Base-by-base conservation (phyloP, 1,284 basidiomycete species). In the Hypsizygus ulmarius region DNA sequence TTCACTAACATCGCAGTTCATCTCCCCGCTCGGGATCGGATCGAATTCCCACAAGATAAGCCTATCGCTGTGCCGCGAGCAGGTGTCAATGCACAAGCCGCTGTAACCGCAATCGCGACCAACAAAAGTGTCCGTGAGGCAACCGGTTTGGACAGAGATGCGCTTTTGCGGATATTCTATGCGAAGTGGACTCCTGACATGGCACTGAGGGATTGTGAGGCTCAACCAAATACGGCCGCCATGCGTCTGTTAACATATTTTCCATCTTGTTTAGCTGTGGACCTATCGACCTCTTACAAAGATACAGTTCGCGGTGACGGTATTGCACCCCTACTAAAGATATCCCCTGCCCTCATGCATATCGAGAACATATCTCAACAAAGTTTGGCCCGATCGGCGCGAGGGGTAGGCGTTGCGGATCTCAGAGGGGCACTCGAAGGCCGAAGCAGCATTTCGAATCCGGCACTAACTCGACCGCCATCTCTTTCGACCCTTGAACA, bases 361-460 rank as follows among this genome's bases (percentile, higher is more conserved):
- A 88, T 90, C 50, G 88, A 93, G 54, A 94, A 94, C 64, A 72
- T 89, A 18, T 93, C 90, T 3, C 72, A 91, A 43, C 86, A 88
- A 60, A 91, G 87, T 56, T 70, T 93, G 46, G 78, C 83, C 29
- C 79, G 87, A 41, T 87, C 87, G 3, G 77, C 81, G 6, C 77
- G 84, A 53, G 84, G 84, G 1, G 82, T 94, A 7, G 93, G 93
- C 21, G 91, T 95, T 10, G 83, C 80, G 1, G 91, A 94, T 62
- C 74, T 95, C 37, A 77, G 91, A 45, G 90, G 93, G 57, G 92
- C 92, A 6, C 70, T 95, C 2, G 90, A 90, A 69, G 88, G 88
- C 14, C 81, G 88, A 33, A 82, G 78, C 56, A 87, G 84, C 59
- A 78, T 86, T 75, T 91, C 89, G 3, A 90, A 87, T 61, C 76